Evolutionary conservation across 2,329 filamentous ascomycete genomes (phyloP), one percentile per base, ranked within the genome.

Genomic region (Microthyrium microscopicum): DNA sequence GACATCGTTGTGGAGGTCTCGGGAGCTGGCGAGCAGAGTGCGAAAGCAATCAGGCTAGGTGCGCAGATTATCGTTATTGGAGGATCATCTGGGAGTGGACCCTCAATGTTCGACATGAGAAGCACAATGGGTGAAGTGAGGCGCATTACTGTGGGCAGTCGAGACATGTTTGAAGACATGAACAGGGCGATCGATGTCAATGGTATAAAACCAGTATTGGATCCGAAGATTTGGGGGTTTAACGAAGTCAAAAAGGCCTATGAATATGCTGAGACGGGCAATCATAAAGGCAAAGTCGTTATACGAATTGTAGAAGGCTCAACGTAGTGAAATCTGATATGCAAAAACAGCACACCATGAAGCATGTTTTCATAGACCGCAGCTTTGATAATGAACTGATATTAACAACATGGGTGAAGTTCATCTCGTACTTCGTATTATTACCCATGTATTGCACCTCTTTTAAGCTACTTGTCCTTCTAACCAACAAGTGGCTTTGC

Each of bases 1-100:
- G 65, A 78, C 43, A 60, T 73, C 39, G 55, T 80, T 25, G 45
- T 77, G 25, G 76, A 81, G 43, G 66, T 78, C n/a, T 70, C 75
- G 12, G 75, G 70, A 9, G 34, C 34, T 4, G 13, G 11, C 16
- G 31, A 29, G 2, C 53, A 58, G 41, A 55, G 51, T 3, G 52
- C 76, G 26, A 62, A 62, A 40, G 64, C 65, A 2, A 53, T 71
- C 37, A 57, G 56, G 33, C 59, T 61, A 20, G 69, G 71, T 41
- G 69, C 68, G 21, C 52, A 69, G 11, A 66, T 68, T 41, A 58
- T 49, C 38, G 60, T 72, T 37, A 70, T 72, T 36, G 69, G 69
- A 2, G n/a, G n/a, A n/a, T n/a, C n/a, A n/a, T n/a, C n/a, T n/a
- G n/a, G n/a, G n/a, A n/a, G n/a, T n/a, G n/a, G n/a, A n/a, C n/a